Evolutionary conservation across 768 basidiomycete species (phyloP), one percentile per base, ranked within the genome.

Genomic region (Sarcodon aspratus): DNA sequence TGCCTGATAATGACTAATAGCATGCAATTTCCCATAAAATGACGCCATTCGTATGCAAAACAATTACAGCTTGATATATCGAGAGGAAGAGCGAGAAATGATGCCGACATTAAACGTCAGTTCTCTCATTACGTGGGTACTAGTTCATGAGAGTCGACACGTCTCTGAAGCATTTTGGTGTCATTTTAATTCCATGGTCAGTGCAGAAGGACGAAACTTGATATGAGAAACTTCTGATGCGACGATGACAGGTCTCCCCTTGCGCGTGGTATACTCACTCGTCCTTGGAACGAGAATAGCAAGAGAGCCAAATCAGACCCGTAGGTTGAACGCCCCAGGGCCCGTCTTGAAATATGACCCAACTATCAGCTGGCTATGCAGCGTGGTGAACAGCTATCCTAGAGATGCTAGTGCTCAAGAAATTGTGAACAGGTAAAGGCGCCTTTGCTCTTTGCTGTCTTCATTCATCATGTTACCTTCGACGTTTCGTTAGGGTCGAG

Each of bases 11-110:
- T 53, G 53, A 40, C 9, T 50, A n/a, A n/a, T n/a, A n/a, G n/a
- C n/a, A n/a, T n/a, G n/a, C n/a, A 0, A 56, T 65, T 47, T 46
- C 57, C 31, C 62, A 72, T 55, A 61, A 63, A 43, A 57, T 65
- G 33, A 75, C 73, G 7, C 74, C 72, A 6, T 80, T 81, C 63
- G 74, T 79, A 80, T 81, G 79, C 79, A 81, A 59, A 79, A 81
- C 60, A 71, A 76, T 52, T 73, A 80, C 57, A 72, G 59, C 50
- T 66, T 78, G 6, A 42, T 76, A 35, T 80, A 80, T 56, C 71
- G 78, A 38, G 80, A 81, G 57, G 79, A 82, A 58, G 79, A 78
- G 56, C 68, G 70, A 12, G 72, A 75, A 54, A 73, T 76, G 73
- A 71, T 76, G 49, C 77, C 78, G 0, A 64, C 64, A 6, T 59